These are phyloP conservation scores for Trichophyton benhamiae DNA, from an alignment of 2,329 filamentous ascomycete species.

Conservation along the genomic window DNA sequence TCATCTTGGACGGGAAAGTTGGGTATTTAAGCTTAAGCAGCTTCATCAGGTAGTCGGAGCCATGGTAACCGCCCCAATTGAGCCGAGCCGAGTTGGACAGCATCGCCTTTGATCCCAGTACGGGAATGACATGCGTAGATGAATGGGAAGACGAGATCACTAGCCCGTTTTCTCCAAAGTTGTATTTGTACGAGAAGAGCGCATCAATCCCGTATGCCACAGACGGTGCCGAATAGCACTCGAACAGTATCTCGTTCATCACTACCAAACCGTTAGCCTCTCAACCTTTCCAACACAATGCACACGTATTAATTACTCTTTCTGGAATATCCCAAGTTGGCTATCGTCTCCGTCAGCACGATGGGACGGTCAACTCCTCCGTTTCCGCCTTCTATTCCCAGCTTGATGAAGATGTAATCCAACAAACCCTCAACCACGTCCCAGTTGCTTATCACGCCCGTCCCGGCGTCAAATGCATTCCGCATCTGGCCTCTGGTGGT, in stretches of 20 bases:
- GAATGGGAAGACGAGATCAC: constrained; percentile 88
- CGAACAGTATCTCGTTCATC: constrained; percentile 96
- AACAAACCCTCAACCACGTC: constrained; percentile 91
- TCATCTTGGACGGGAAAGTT: constrained; percentile 73
- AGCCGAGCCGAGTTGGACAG: constrained; percentile 74
- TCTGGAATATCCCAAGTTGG: constrained; percentile 76
- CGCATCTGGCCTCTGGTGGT: constrained; percentile 83
- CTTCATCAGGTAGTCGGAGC: constrained; percentile 81
- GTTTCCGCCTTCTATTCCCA: constrained; percentile 63
- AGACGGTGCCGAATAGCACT: constrained; percentile 83
- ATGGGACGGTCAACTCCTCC: constrained; percentile 73
- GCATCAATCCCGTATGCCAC: constrained; percentile 92
- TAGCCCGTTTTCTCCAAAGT: constrained; percentile 73
- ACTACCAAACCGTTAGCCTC: constrained; percentile 38
- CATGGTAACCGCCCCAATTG: constrained; percentile 90
- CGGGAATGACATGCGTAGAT: constrained; percentile 88
- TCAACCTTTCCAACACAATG: neutral
- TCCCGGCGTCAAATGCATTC: constrained; percentile 80
- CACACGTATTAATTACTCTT: constrained; percentile 51
- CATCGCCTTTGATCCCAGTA: constrained; percentile 73
- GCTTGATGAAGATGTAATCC: constrained; percentile 88
- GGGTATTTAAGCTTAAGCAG: constrained; percentile 86
- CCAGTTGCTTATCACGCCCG: constrained; percentile 90
- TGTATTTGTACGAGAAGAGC: constrained; percentile 89
- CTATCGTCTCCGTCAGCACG: constrained; percentile 90